Evolutionary conservation across 2,329 filamentous ascomycete genomes (phyloP).

Genomic region (Hortaea sp.): DNA sequence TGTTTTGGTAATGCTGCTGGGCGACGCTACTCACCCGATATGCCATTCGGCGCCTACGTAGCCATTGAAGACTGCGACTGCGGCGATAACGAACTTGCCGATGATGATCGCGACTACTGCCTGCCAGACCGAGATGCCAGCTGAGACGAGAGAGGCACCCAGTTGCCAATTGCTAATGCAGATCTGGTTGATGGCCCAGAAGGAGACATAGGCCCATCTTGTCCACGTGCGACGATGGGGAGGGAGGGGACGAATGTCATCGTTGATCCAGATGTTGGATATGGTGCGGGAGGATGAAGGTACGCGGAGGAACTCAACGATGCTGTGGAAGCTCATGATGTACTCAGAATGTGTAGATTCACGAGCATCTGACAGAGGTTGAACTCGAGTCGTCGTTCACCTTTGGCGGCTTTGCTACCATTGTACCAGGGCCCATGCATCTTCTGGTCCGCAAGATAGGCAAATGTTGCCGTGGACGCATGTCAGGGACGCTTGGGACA

Average conservation of each 20-base stretch:
- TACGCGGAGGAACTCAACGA: constrained; percentile 13
- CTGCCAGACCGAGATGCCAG: constrained; percentile 34
- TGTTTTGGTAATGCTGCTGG: no score
- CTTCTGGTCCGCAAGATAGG: no score
- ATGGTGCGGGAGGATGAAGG: constrained; percentile 16
- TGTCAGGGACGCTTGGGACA: no score
- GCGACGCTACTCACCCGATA: constrained; percentile 1
- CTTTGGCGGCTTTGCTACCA: no score
- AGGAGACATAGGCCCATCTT: constrained; percentile 28
- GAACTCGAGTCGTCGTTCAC: no score
- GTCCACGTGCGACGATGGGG: constrained; percentile 30
- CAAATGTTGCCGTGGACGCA: no score
- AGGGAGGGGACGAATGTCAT: constrained; percentile 32
- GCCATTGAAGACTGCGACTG: constrained; percentile 49
- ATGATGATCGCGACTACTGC: constrained; percentile 31
- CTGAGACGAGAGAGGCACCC: constrained; percentile 27
- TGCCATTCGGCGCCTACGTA: constrained; percentile 28
- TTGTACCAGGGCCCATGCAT: no score
- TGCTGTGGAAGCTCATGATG: neutral
- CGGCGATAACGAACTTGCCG: constrained; percentile 42
- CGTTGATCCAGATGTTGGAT: constrained; percentile 29
- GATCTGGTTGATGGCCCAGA: constrained; percentile 31
- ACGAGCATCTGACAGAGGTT: no score
- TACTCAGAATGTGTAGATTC: no score
- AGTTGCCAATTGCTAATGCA: constrained; percentile 28